Percentiles rank a stretch among this genome's conserved stretches.
Evolutionary conservation across 169 alveolate species (phyloP).

Genomic region (Cryptosporidium sp.): DNA sequence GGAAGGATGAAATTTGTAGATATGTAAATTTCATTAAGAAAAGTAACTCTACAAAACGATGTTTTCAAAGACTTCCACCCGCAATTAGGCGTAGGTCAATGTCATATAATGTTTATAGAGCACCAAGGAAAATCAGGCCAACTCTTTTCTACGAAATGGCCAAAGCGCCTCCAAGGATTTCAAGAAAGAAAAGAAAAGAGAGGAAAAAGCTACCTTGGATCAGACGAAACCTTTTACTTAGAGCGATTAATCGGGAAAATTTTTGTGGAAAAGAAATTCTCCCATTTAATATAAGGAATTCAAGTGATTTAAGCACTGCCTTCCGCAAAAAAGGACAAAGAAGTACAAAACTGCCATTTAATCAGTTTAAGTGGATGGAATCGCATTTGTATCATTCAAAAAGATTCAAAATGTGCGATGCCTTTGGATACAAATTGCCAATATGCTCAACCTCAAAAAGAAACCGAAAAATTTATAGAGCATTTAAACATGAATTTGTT

Average conservation of each 20-base stretch:
- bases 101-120: conserved; percentile 66
- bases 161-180: conserved; percentile 60
- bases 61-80: conserved; percentile 71
- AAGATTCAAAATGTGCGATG: conserved; percentile 73
- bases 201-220: conserved; percentile 22
- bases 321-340: background rate
- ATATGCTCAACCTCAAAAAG: conserved; percentile 44
- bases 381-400: conserved; percentile 65
- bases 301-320: background rate
- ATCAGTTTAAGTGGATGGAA: conserved; percentile 60
- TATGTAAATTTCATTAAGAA: conserved; percentile 20
- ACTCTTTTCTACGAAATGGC: conserved; percentile 30
- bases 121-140: conserved; percentile 44
- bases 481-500: conserved; percentile 30
- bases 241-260: conserved; percentile 45
- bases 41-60: conserved; percentile 55
- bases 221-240: conserved; percentile 4
- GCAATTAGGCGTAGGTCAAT: conserved; percentile 58
- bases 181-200: conserved; percentile 21
- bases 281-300: conserved; percentile 5
- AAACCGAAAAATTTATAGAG: conserved; percentile 48
- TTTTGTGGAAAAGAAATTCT: conserved; percentile 18
- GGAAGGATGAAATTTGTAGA: conserved; percentile 28
- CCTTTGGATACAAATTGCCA: conserved; percentile 61
- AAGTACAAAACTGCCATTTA: conserved; percentile 1